Evolutionary conservation across 2,329 filamentous ascomycete genomes (phyloP).

Genomic region (Escovopsis sp.): DNA sequence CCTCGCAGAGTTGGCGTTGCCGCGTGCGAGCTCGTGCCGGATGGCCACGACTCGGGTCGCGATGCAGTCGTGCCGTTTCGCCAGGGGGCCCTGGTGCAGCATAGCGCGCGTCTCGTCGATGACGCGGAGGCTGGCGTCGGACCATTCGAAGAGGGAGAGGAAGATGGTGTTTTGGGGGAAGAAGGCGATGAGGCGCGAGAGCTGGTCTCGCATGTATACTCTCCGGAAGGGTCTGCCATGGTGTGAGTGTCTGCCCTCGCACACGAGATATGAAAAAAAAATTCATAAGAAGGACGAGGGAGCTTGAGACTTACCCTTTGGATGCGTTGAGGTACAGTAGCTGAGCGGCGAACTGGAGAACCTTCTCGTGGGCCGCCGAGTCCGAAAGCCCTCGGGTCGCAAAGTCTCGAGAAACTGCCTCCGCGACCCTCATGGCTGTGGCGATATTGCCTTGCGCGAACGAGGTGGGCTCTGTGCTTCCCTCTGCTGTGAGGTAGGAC

Average conservation of each 20-base stretch:
- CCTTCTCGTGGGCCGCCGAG: constrained; percentile 38
- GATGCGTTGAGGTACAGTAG: constrained; percentile 53
- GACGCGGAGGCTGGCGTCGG: constrained; percentile 56
- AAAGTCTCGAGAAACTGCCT: constrained; percentile 28
- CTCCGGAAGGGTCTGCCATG: constrained; percentile 48
- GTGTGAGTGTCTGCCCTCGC: constrained; percentile 7
- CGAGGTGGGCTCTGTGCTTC: constrained; percentile 28
- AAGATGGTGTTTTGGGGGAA: constrained; percentile 71
- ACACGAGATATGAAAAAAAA: neutral
- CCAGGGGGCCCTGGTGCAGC: constrained; percentile 37
- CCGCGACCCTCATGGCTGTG: constrained; percentile 29
- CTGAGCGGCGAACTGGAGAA: constrained; percentile 53
- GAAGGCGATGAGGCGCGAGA: constrained; percentile 42
- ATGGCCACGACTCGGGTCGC: constrained; percentile 35
- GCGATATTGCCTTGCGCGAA: constrained; percentile 39
- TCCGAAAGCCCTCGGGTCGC: constrained; percentile 18
- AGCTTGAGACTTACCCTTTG: constrained; percentile 29
- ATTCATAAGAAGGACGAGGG: too few species aligned
- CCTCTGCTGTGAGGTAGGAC: constrained; percentile 43
- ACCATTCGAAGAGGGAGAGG: constrained; percentile 56
- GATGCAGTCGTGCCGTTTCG: constrained; percentile 24
- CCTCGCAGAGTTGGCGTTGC: constrained; percentile 34
- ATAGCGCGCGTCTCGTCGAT: constrained; percentile 63
- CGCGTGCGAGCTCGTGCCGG: constrained; percentile 32
- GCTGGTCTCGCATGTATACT: constrained; percentile 43